Conservation (phyloP, 495 filamentous ascomycete genomes). For the Pyrenopolyporus hunteri region DNA sequence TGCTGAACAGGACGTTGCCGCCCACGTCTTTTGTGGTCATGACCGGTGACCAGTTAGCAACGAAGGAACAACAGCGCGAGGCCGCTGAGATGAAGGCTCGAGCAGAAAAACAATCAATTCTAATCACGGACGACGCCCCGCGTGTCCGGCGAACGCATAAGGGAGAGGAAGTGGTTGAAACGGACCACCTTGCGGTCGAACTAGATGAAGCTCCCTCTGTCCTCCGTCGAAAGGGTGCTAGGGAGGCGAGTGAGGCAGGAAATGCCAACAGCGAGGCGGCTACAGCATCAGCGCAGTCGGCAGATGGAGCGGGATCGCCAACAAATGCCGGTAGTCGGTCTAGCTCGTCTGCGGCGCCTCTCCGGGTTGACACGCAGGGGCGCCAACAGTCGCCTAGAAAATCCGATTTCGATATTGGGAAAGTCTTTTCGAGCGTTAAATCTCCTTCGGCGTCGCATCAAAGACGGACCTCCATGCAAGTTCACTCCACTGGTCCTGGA, state of each 20-base stretch:
- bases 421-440: slow-evolving; percentile 70
- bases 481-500: slow-evolving; percentile 55
- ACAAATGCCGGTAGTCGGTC: slow-evolving; percentile 28
- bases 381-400: slow-evolving; percentile 53
- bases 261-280: slow-evolving; percentile 34
- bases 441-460: slow-evolving; percentile 58
- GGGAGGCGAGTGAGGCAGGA: slow-evolving; percentile 41
- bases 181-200: slow-evolving; percentile 51
- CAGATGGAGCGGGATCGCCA: slow-evolving; percentile 31
- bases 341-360: slow-evolving; percentile 44
- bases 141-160: slow-evolving; percentile 92
- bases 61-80: slow-evolving; percentile 83
- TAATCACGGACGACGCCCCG: slow-evolving; percentile 81
- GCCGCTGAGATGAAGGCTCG: slow-evolving; percentile 71
- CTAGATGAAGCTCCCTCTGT: slow-evolving; percentile 49
- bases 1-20: slow-evolving; percentile 72
- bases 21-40: slow-evolving; percentile 79
- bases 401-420: slow-evolving; percentile 71
- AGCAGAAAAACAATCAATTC: slow-evolving; percentile 84
- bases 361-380: slow-evolving; percentile 54
- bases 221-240: slow-evolving; percentile 47
- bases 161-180: slow-evolving; percentile 87
- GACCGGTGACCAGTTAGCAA: slow-evolving; percentile 86
- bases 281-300: slow-evolving; percentile 43
- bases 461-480: slow-evolving; percentile 55